Conservation (phyloP, 495 filamentous ascomycete genomes). For the Penicillium bovifimosum region DNA sequence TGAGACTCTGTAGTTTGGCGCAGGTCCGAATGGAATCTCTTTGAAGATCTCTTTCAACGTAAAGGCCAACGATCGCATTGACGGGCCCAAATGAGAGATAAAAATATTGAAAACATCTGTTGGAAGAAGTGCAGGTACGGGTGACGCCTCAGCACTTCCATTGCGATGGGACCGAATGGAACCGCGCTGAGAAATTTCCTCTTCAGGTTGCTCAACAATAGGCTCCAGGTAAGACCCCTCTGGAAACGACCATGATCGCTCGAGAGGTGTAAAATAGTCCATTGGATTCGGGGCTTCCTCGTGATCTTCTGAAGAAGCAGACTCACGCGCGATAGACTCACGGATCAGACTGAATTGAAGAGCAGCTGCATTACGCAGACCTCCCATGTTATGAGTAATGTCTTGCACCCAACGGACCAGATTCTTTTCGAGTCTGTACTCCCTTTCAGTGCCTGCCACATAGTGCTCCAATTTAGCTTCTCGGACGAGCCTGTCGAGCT, state of each 20-base stretch:
- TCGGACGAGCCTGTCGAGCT: conserved; percentile 71
- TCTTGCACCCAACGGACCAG: conserved; percentile 82
- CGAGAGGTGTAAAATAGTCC: conserved; percentile 17
- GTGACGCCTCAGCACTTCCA: conserved; percentile 10
- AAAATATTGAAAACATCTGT: conserved; percentile 84
- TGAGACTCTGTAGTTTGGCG: conserved; percentile 58
- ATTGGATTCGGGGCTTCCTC: neutral
- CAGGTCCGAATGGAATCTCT: conserved; percentile 72
- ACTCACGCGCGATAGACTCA: conserved; percentile 42
- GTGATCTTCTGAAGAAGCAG: conserved; percentile 10
- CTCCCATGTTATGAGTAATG: conserved; percentile 85
- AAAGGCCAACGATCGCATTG: conserved; percentile 90
- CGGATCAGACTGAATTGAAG: conserved; percentile 81
- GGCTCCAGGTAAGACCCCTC: conserved; percentile 48
- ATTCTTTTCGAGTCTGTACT: conserved; percentile 73
- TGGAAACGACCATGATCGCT: conserved; percentile 32
- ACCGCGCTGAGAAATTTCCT: conserved; percentile 41
- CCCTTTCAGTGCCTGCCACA: conserved; percentile 70
- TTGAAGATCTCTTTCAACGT: conserved; percentile 84
- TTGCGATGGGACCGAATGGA: conserved; percentile 10
- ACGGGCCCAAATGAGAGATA: conserved; percentile 80
- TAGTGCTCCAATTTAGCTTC: conserved; percentile 93
- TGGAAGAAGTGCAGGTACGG: conserved; percentile 41
- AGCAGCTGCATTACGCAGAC: conserved; percentile 79
- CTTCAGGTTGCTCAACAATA: conserved; percentile 64